Evolutionary conservation across 768 basidiomycete genomes (phyloP), one percentile per base, ranked within the genome.

Genomic region (Mrakia frigida): DNA sequence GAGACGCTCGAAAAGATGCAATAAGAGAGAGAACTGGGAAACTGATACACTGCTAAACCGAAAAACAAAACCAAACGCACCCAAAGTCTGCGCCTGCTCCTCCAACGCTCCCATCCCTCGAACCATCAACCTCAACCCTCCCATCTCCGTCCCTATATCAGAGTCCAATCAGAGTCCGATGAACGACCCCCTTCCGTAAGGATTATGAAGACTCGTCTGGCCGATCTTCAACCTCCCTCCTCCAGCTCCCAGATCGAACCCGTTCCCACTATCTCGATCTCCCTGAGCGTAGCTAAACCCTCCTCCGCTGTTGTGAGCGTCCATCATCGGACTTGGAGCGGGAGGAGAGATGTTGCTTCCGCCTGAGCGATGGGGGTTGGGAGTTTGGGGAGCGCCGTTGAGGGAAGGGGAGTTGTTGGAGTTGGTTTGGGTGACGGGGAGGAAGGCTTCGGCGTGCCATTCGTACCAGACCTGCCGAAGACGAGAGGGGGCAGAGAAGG

Each of bases 391-490:
- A 52, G 60, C 60, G 31, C 78, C 74, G 73, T 74, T 78, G 79
- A 78, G 70, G 59, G 14, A 63, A 31, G 53, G 73, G 43, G 61
- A 37, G 31, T 73, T 67, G 61, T 69, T 81, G 56, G 77, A 46
- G 18, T 71, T 23, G 46, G 78, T 71, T 7, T 83, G 83, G 46
- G 87, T 86, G 25, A 90, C 85, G 6, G 91, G 88, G 72, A 98
- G 85, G 85, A 92, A 98, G 25, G 93, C 90, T 81, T 98, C 95
- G 0, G 94, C 94, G 81, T 91, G 90, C 97, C 97, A 99, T 84
- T 98, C 97, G 84, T 98, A 98, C 97, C 97, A 99, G 21, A 99
- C 92, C 75, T 76, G 31, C 11, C 14, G 25, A 11, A 13, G 50
- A 37, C 18, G 33, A 5, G 67, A 61, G 33, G n/a, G n/a, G n/a